Percentiles rank a stretch among this genome's conserved stretches.
phyloP scores from a whole-genome alignment of 1,284 basidiomycete genomes.

The Malassezia brasiliensis region DNA sequence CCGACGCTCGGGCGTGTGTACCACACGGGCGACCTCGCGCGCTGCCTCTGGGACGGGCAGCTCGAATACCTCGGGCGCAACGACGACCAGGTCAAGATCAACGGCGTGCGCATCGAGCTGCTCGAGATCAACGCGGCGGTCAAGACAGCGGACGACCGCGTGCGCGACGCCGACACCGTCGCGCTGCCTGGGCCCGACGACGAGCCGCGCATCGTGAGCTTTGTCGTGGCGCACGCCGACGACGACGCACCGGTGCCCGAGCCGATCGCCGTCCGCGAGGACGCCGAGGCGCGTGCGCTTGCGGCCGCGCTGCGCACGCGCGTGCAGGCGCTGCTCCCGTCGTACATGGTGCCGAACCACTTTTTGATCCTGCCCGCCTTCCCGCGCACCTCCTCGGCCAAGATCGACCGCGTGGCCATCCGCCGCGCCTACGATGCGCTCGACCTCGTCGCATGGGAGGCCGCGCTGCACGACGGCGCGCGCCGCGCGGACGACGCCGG shows the following conservation, averaged over 20 bases:
- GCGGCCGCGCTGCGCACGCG: constrained; percentile 27
- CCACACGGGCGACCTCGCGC: constrained; percentile 44
- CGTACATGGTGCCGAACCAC: constrained; percentile 46
- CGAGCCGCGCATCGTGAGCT: constrained; percentile 44
- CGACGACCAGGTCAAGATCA: constrained; percentile 50
- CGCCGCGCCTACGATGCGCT: constrained; percentile 31
- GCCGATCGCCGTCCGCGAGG: constrained; percentile 23
- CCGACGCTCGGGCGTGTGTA: constrained; percentile 39
- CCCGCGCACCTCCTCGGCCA: constrained; percentile 48
- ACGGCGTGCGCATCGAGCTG: constrained; percentile 49
- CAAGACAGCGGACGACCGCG: constrained; percentile 28
- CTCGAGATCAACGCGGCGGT: constrained; percentile 49
- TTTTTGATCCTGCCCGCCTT: constrained; percentile 46
- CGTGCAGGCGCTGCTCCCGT: constrained; percentile 30
- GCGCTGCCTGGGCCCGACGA: constrained; percentile 29
- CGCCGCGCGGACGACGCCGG: constrained; percentile 9
- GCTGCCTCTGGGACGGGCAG: constrained; percentile 43
- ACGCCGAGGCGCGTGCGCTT: constrained; percentile 25
- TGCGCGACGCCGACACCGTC: constrained; percentile 44
- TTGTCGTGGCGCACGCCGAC: constrained; percentile 31
- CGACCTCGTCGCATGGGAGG: constrained; percentile 42
- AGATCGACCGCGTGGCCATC: constrained; percentile 48
- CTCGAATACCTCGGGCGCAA: constrained; percentile 49
- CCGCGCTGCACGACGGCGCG: constrained; percentile 21
- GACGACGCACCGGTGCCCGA: constrained; percentile 1